Conservation (phyloP, 441 rosid species). For the Erodium texanum region DNA sequence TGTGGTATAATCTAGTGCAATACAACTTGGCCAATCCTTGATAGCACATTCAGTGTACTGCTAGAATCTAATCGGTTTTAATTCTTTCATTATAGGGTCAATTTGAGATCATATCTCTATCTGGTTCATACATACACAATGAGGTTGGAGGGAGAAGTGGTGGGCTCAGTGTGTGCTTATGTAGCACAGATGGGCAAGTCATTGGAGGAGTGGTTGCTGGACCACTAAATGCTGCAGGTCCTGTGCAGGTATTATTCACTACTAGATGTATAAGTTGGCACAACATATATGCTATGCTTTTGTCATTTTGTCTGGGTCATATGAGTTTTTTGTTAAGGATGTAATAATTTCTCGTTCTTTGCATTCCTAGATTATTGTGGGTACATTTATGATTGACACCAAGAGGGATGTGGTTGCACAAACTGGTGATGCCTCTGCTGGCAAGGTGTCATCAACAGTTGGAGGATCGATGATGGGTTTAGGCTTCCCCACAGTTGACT, state of each 20-base stretch:
- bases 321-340: too few relatives aligned
- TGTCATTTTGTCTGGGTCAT: background rate
- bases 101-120: slow-evolving; percentile 74
- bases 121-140: slow-evolving; percentile 74
- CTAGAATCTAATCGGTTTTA: slow-evolving; percentile 11
- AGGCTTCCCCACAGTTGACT: too few relatives aligned
- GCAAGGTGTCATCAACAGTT: too few relatives aligned
- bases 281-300: background rate
- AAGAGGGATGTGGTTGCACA: background rate
- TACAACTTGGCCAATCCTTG: too few relatives aligned
- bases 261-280: background rate
- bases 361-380: slow-evolving; percentile 2
- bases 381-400: background rate
- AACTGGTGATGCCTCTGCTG: too few relatives aligned
- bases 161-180: slow-evolving; percentile 69
- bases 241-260: slow-evolving; percentile 59
- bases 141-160: slow-evolving; percentile 69
- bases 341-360: too few relatives aligned
- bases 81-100: slow-evolving; percentile 49
- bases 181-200: slow-evolving; percentile 57
- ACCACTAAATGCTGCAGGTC: slow-evolving; percentile 73
- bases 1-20: too few relatives aligned
- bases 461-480: too few relatives aligned
- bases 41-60: slow-evolving; percentile 7
- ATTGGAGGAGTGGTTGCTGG: slow-evolving; percentile 87